Conservation (phyloP, 2,329 filamentous ascomycete genomes). For the Alternaria sp. region DNA sequence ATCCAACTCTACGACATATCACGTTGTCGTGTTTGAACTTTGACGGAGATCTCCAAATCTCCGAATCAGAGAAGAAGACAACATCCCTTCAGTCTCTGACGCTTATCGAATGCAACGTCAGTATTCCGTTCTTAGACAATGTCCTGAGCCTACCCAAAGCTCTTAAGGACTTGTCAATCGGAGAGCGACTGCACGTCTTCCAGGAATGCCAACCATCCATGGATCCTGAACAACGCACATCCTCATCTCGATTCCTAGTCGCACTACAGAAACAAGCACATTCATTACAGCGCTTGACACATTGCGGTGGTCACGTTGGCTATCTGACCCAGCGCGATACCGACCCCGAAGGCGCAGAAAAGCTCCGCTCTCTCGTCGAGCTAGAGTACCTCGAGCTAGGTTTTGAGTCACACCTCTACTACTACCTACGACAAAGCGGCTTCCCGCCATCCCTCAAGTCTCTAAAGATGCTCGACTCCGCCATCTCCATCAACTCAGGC, state of each 20-base stretch:
- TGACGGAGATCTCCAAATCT: conserved; percentile 19
- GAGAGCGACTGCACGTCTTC: conserved; percentile 42
- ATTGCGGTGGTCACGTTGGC: conserved; percentile 32
- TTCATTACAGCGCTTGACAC: conserved; percentile 38
- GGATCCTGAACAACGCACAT: conserved; percentile 26
- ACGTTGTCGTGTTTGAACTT: conserved; percentile 46
- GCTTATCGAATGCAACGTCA: conserved; percentile 48
- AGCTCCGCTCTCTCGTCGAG: conserved; percentile 30
- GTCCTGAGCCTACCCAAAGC: conserved; percentile 42
- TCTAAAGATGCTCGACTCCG: conserved; percentile 36
- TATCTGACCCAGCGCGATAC: conserved; percentile 16
- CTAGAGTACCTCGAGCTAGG: conserved; percentile 40
- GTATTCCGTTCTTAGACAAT: conserved; percentile 32
- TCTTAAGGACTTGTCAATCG: conserved; percentile 40
- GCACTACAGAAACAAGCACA: conserved; percentile 39
- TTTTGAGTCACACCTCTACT: conserved; percentile 34
- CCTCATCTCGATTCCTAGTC: conserved; percentile 32
- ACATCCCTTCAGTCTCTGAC: conserved; percentile 41
- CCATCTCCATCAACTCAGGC: conserved; percentile 27
- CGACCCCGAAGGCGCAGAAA: conserved; percentile 22
- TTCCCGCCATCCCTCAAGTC: conserved; percentile 34
- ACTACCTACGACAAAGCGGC: conserved; percentile 30
- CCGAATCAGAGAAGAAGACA: conserved; percentile 24
- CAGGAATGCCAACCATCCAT: conserved; percentile 27
- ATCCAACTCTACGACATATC: conserved; percentile 41